Percentiles rank a stretch among this genome's conserved stretches.
These are phyloP conservation scores for Candida adriatica DNA, from an alignment of 805 yeast species.

Conservation along the genomic window DNA sequence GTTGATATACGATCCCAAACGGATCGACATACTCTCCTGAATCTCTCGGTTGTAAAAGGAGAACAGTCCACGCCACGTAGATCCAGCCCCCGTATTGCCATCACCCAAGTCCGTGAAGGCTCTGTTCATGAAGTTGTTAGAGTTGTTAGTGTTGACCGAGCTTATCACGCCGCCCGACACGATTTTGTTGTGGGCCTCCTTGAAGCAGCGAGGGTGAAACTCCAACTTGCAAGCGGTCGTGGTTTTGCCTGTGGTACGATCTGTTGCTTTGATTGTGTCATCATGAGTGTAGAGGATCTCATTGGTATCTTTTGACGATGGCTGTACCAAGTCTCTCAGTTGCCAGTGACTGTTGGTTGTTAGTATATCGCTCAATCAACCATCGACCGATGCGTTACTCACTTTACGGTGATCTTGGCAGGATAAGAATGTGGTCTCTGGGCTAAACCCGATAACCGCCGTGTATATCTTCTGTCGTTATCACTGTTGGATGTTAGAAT, in stretches of 20 bases:
- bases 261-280: slow-evolving; percentile 41
- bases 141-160: slow-evolving; percentile 17
- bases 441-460: slow-evolving; percentile 14
- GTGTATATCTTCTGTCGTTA: slow-evolving; percentile 4
- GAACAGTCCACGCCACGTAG: slow-evolving; percentile 55
- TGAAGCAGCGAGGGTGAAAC: slow-evolving; percentile 66
- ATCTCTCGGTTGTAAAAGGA: slow-evolving; percentile 48
- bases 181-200: slow-evolving; percentile 44
- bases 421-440: slow-evolving; percentile 20
- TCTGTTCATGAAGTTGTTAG: slow-evolving; percentile 3
- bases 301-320: slow-evolving; percentile 34
- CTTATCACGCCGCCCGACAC: slow-evolving; percentile 50
- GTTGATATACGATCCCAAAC: slow-evolving; percentile 76
- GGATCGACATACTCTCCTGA: slow-evolving; percentile 40
- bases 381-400: slow-evolving; percentile 12
- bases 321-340: slow-evolving; percentile 63
- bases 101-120: slow-evolving; percentile 13
- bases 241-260: slow-evolving; percentile 30
- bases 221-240: slow-evolving; percentile 41
- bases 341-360: slow-evolving; percentile 57
- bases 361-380: slow-evolving; percentile 10
- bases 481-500: slow-evolving; percentile 4
- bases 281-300: slow-evolving; percentile 54
- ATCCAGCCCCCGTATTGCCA: slow-evolving; percentile 24
- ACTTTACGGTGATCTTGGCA: slow-evolving; percentile 30